Base-by-base conservation (phyloP, 768 basidiomycete genomes). In the Mycena olivaceomarginata region DNA sequence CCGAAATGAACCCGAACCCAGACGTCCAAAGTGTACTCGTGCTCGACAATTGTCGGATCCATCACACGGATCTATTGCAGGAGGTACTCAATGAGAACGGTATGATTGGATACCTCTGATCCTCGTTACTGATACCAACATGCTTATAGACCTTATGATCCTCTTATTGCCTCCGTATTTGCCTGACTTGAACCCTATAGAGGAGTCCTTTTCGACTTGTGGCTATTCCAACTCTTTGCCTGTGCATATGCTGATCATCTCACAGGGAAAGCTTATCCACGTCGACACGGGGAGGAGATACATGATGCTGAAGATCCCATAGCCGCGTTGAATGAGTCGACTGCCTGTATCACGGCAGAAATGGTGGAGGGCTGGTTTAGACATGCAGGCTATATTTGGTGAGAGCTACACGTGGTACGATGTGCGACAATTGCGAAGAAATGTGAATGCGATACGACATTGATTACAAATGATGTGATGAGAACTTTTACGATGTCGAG, bases 311-410 rank as follows among this genome's bases (percentile, higher is more conserved):
- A 81, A 8, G 72, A 82, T 31, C 77, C 81, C 2, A 64, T 67
- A 10, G 8, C 39, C 9, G 78, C 70, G 0, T 57, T 81, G 2
- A 16, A 80, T 0, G 80, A 82, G 31, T 71, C 78, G 1, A 79
- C 76, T 53, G 60, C 74, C 0, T 81, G 81, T 71, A 73, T 83
- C 20, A 82, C 82, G 3, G 60, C 66, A 0, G 78, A 80, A n/a
- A 82, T 75, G 75, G 76, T 79, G 0, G 39, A 62, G 0, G 66
- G 68, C 8, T 83, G 82, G 82, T 81, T 83, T 48, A 5, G 65
- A 4, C 82, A 83, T 68, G 78, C 82, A 13, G 80, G 81, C 1
- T 83, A 81, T 51, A 81, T 82, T 22, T 68, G 72, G 68, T 67
- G 31, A 53, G 37, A 62, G 6, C 5, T n/a, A 37, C 31, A 41